Evolutionary conservation across 1,284 basidiomycete species (phyloP), one percentile per base, ranked within the genome.

Genomic region (Kwoniella shivajii): DNA sequence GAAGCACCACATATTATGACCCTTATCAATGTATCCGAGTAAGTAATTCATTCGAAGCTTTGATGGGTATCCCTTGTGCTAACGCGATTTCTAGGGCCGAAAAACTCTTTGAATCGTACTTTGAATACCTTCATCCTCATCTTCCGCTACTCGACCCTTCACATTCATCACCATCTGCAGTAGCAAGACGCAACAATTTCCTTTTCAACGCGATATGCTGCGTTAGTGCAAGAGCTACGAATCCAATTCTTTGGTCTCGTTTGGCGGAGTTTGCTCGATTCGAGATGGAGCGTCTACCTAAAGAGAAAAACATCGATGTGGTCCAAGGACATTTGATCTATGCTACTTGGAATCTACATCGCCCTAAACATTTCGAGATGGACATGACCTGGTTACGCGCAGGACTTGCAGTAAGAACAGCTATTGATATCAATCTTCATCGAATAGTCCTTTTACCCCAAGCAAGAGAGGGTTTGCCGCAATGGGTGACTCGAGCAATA

Each of bases 151-250:
- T 72, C 2, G 71, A 72, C 47, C 37, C 45, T 20, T 52, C 56
- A 1, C 65, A 67, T 26, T 65, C 60, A 7, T 47, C 62, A 1
- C 66, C 67, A 1, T 48, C 56, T 9, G 57, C 57, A 7, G 60
- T 72, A 0, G 71, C 71, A 6, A 55, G 71, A 27, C 59, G 71
- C 1, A 65, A 60, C 49, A 73, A 71, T 45, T 69, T 66, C 31
- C 64, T 73, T 22, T 72, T 72, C 59, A 72, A 72, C 48, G 68
- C 71, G 1, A 70, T 73, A 27, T 73, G 71, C 54, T 71, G 67
- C 37, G 61, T 64, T 13, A 59, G 69, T 9, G 71, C 71, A 4
- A 51, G 67, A n/a, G 46, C 65, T 3, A 66, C 59, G 63, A 62
- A 71, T 39, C 58, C 65, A 3, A 58, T 57, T 1, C 37, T 73